Percentiles rank a stretch among this genome's conserved stretches.
Evolutionary conservation across 495 filamentous ascomycete genomes (phyloP).

Genomic region (Xanthoparmelia taractica): DNA sequence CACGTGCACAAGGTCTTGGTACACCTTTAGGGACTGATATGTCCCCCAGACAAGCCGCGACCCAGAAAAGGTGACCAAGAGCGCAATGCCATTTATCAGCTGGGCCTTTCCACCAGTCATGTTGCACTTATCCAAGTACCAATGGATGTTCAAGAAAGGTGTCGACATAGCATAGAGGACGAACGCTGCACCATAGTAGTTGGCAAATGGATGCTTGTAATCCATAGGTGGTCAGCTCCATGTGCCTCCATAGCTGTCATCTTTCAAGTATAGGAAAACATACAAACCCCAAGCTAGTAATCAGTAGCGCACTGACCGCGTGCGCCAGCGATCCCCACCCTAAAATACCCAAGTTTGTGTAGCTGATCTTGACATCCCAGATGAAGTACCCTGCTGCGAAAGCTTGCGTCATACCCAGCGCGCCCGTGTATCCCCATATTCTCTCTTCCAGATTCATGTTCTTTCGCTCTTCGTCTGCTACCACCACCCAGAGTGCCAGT

Average conservation of each 20-base stretch:
- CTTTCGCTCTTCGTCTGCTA: slow-evolving; percentile 62
- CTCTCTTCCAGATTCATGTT: slow-evolving; percentile 63
- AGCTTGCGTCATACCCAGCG: slow-evolving; percentile 66
- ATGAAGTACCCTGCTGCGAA: slow-evolving; percentile 89
- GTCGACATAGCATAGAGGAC: slow-evolving; percentile 94
- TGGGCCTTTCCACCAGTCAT: slow-evolving; percentile 75
- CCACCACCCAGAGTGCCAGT: slow-evolving; percentile 77
- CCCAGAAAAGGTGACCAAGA: slow-evolving; percentile 66
- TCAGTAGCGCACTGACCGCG: slow-evolving; percentile 70
- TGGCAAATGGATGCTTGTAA: slow-evolving; percentile 74
- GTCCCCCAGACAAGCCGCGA: slow-evolving; percentile 87
- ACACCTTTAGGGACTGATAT: slow-evolving; percentile 66
- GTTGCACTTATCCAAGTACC: slow-evolving; percentile 95
- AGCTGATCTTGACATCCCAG: slow-evolving; percentile 76
- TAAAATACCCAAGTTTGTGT: slow-evolving; percentile 64
- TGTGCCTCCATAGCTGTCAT: neutral
- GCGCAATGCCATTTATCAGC: slow-evolving; percentile 70
- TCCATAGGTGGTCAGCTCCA: slow-evolving; percentile 1
- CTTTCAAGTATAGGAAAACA: slow-evolving; percentile 32
- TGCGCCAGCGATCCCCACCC: slow-evolving; percentile 82
- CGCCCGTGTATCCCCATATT: slow-evolving; percentile 83
- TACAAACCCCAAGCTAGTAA: slow-evolving; percentile 87
- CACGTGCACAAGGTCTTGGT: slow-evolving; percentile 44
- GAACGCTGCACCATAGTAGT: slow-evolving; percentile 85
- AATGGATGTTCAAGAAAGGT: slow-evolving; percentile 91